Percentiles rank a stretch among this genome's conserved stretches.
Conservation (phyloP, 2,329 filamentous ascomycete genomes). For the Zasmidium angulare region DNA sequence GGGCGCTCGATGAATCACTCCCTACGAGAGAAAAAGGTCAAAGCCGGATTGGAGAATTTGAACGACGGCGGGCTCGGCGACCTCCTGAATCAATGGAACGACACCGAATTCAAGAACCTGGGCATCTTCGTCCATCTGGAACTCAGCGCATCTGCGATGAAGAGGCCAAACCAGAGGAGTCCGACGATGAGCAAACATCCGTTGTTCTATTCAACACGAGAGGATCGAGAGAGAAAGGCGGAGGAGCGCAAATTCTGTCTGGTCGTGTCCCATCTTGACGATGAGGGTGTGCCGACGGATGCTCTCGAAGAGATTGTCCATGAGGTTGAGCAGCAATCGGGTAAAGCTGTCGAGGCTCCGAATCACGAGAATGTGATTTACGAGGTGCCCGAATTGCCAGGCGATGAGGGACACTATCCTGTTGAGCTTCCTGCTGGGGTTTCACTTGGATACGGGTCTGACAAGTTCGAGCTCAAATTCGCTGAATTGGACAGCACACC, state of each 20-base stretch:
- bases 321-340: not conserved
- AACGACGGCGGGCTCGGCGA: slow-evolving; percentile 10
- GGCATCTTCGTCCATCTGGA: slow-evolving; percentile 13
- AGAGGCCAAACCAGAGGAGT: slow-evolving; percentile 10
- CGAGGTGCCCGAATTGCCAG: slow-evolving; percentile 10
- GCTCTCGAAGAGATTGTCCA: slow-evolving; percentile 4
- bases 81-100: slow-evolving; percentile 14
- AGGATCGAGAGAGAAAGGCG: slow-evolving; percentile 11
- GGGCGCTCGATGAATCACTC: slow-evolving; percentile 13
- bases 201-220: slow-evolving; percentile 6
- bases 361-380: slow-evolving; percentile 5
- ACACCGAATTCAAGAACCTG: slow-evolving; percentile 10
- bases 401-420: slow-evolving; percentile 5
- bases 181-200: slow-evolving; percentile 10
- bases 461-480: not conserved
- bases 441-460: not conserved
- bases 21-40: slow-evolving; percentile 17
- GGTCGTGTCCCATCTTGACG: slow-evolving; percentile 10
- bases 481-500: not conserved
- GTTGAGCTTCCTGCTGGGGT: slow-evolving; percentile 4
- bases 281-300: slow-evolving; percentile 2
- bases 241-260: slow-evolving; percentile 16
- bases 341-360: not conserved
- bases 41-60: slow-evolving; percentile 7
- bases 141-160: slow-evolving; percentile 16